Conservation (phyloP, 345 rosid species). For the Schrenkiella parvula region DNA sequence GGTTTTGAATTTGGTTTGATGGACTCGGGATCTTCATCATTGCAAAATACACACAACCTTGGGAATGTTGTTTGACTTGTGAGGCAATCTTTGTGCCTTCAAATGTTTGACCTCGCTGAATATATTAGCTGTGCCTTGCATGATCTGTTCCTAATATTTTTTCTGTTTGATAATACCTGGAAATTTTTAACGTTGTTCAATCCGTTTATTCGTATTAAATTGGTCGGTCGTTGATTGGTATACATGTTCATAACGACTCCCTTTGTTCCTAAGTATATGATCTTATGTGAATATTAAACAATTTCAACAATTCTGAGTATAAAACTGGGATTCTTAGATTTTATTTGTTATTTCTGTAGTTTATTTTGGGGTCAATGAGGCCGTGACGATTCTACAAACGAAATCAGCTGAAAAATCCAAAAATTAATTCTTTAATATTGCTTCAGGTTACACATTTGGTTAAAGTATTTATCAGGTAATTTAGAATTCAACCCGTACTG, state of each 20-base stretch:
- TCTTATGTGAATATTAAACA: background rate
- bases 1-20: too few species aligned
- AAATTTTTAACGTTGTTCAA: background rate
- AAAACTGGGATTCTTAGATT: background rate
- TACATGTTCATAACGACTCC: background rate
- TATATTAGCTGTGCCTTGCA: background rate
- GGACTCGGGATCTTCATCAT: background rate
- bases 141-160: background rate
- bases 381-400: too few species aligned
- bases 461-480: too few species aligned
- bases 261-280: background rate
- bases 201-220: background rate
- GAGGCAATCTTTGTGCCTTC: too few species aligned
- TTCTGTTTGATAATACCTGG: background rate
- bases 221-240: constrained; percentile 1
- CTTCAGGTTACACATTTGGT: too few species aligned
- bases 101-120: too few species aligned
- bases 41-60: background rate
- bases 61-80: constrained; percentile 12
- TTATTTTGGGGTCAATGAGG: background rate
- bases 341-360: background rate
- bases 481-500: too few species aligned
- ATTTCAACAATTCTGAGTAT: background rate
- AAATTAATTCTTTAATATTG: too few species aligned
- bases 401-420: too few species aligned